A percentile compares a stretch with the other conserved stretches of the same genome.
These are phyloP conservation scores for Auricularia auricula-judae DNA, from an alignment of 768 basidiomycete genomes.

Conservation along the genomic window DNA sequence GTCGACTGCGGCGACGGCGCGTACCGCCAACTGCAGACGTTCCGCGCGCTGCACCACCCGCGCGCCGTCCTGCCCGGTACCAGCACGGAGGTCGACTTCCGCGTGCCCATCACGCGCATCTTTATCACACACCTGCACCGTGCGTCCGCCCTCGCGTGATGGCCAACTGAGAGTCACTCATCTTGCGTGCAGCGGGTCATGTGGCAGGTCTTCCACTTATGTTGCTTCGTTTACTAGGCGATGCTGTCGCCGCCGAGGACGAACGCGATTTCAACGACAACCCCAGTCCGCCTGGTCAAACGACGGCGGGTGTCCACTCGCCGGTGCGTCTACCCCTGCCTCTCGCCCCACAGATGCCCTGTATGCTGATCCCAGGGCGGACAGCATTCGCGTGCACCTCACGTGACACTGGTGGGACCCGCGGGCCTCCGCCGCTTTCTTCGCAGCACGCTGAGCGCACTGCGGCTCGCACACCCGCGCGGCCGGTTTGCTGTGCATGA, in stretches of 20 bases:
- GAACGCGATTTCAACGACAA: neutral
- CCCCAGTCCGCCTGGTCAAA: neutral
- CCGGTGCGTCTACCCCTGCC: too few species aligned
- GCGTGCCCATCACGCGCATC: neutral
- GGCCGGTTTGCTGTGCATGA: neutral
- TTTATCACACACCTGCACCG: neutral
- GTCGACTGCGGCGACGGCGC: neutral
- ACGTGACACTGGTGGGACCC: neutral
- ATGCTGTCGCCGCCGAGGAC: neutral
- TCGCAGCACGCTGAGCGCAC: neutral
- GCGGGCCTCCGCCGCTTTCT: neutral
- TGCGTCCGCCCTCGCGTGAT: neutral
- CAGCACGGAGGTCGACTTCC: neutral
- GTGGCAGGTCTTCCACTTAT: neutral
- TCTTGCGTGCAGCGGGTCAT: neutral
- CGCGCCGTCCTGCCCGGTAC: neutral
- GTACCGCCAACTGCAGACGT: neutral
- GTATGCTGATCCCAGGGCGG: too few species aligned
- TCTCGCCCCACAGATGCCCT: too few species aligned
- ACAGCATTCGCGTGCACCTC: neutral
- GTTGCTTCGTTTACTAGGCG: neutral
- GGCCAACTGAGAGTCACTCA: neutral
- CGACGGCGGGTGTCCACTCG: too few species aligned
- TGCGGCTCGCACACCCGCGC: neutral
- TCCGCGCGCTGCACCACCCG: neutral